These are phyloP conservation scores for Emydomyces testavorans DNA, from an alignment of 2,329 filamentous ascomycete genomes.

Conservation along the genomic window DNA sequence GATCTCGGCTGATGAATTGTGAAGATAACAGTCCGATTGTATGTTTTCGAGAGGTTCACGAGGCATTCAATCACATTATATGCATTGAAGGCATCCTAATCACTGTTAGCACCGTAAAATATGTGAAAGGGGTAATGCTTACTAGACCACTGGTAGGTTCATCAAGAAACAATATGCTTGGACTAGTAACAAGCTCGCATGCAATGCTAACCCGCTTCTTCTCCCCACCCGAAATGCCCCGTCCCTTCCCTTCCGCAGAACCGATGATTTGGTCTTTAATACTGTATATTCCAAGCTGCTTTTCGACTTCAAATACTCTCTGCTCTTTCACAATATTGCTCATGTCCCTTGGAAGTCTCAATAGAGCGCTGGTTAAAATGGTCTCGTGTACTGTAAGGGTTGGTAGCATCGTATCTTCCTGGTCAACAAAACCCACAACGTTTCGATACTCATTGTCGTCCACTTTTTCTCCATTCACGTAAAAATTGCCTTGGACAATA, in stretches of 20 bases:
- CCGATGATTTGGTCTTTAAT: constrained; percentile 94
- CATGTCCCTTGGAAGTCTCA: constrained; percentile 90
- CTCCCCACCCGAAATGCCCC: constrained; percentile 93
- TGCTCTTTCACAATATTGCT: constrained; percentile 77
- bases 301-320: constrained; percentile 82
- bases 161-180: constrained; percentile 92
- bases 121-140: constrained; percentile 58
- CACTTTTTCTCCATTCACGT: constrained; percentile 86
- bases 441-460: constrained; percentile 73
- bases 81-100: constrained; percentile 77
- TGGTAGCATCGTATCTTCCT: constrained; percentile 93
- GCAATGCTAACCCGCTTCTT: constrained; percentile 94
- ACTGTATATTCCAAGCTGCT: constrained; percentile 84
- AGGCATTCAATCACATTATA: constrained; percentile 97
- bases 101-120: constrained; percentile 11
- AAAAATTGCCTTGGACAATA: constrained; percentile 64
- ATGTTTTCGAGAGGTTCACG: constrained; percentile 86
- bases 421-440: constrained; percentile 92
- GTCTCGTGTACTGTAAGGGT: constrained; percentile 97
- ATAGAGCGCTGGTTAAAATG: constrained; percentile 82
- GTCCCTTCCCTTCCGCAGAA: constrained; percentile 84
- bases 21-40: constrained; percentile 94
- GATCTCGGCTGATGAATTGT: constrained; percentile 97
- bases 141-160: constrained; percentile 89
- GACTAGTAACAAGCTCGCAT: constrained; percentile 93